Conservation (phyloP, 257 asterid genomes). For the Anisodus tanguticus region DNA sequence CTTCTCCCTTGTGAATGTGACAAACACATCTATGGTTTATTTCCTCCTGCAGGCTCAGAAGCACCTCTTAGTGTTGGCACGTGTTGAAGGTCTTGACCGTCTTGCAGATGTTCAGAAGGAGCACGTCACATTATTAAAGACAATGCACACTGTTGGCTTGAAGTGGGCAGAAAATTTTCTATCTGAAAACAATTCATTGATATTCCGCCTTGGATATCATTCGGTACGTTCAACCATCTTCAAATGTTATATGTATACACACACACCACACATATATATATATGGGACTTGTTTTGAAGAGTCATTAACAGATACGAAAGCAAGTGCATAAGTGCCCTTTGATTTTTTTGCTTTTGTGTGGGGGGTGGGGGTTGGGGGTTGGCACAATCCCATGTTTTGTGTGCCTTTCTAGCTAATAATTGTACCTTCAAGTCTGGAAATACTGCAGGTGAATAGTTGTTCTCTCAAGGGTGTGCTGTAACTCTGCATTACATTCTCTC, state of each 20-base stretch:
- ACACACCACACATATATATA: too few species aligned
- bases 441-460: neutral
- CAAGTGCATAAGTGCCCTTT: neutral
- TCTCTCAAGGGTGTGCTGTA: neutral
- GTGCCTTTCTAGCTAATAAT: neutral
- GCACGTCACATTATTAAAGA: conserved; percentile 65
- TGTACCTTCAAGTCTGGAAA: neutral
- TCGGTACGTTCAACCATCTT: conserved; percentile 45
- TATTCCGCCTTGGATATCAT: conserved; percentile 92
- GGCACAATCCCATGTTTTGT: neutral
- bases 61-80: conserved; percentile 76
- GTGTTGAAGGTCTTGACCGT: conserved; percentile 71
- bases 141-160: conserved; percentile 75
- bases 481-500: neutral
- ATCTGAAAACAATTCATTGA: conserved; percentile 54
- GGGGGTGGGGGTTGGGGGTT: neutral
- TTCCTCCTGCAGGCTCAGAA: conserved; percentile 63
- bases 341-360: neutral
- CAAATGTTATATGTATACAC: neutral
- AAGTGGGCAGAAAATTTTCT: conserved; percentile 72
- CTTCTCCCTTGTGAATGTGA: conserved; percentile 1
- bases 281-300: neutral
- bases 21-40: neutral
- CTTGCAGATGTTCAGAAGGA: conserved; percentile 64
- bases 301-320: neutral